A percentile compares a stretch with the other conserved stretches of the same genome.
Conservation (phyloP, 2,329 filamentous ascomycete species). For the Aspergillus tubingensis region DNA sequence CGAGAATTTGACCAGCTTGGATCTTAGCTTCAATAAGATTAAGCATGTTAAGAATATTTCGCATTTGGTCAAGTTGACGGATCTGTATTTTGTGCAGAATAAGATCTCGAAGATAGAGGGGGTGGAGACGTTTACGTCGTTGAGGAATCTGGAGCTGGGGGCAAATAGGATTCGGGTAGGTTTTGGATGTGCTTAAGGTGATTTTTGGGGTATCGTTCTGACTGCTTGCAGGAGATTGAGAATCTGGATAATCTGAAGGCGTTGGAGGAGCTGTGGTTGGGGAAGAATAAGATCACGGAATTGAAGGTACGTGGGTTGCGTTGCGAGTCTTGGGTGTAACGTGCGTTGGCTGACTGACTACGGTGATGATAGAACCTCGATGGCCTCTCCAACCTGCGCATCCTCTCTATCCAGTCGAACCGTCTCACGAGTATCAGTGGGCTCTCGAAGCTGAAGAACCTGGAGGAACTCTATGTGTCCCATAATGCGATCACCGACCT, state of each 20-base stretch:
- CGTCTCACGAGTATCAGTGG: slow-evolving; percentile 78
- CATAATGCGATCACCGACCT: slow-evolving; percentile 86
- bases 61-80: slow-evolving; percentile 74
- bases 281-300: slow-evolving; percentile 93
- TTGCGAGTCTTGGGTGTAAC: not conserved
- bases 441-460: slow-evolving; percentile 68
- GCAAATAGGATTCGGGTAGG: slow-evolving; percentile 79
- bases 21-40: slow-evolving; percentile 98
- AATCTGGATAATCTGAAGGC: slow-evolving; percentile 76
- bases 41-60: slow-evolving; percentile 92
- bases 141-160: slow-evolving; percentile 85
- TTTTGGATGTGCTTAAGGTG: not conserved
- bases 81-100: slow-evolving; percentile 93
- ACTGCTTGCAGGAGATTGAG: slow-evolving; percentile 64
- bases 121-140: slow-evolving; percentile 69
- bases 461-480: slow-evolving; percentile 94
- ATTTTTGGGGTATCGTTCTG: not conserved
- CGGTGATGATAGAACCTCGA: slow-evolving; percentile 58
- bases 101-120: slow-evolving; percentile 87
- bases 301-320: slow-evolving; percentile 57
- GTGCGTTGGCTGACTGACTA: slow-evolving; percentile 11
- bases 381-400: slow-evolving; percentile 75
- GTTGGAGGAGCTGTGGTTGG: slow-evolving; percentile 89
- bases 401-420: slow-evolving; percentile 94
- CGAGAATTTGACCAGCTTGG: slow-evolving; percentile 73